Evolutionary conservation across 768 basidiomycete species (phyloP).

Genomic region (Termitomyces sp.): DNA sequence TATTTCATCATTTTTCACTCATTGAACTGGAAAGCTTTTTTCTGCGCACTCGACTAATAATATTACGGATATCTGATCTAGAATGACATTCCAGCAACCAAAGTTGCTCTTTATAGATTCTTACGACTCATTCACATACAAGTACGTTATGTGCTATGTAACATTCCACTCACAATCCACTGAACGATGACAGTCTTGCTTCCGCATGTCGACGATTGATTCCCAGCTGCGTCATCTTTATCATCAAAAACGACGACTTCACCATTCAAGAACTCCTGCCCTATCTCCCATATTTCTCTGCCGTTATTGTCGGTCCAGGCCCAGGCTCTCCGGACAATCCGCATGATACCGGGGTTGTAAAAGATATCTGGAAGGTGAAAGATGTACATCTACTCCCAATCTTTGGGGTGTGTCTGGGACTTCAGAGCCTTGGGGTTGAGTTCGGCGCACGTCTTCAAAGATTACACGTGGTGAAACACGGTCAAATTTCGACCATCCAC

Average conservation of each 20-base stretch:
- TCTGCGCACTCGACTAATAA: not conserved
- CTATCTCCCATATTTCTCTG: constrained; percentile 57
- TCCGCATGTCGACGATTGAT: constrained; percentile 61
- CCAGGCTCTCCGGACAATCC: constrained; percentile 69
- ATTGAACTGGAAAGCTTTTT: not conserved
- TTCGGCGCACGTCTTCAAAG: constrained; percentile 58
- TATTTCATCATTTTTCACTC: not conserved
- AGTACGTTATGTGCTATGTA: constrained; percentile 40
- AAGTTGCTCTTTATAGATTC: constrained; percentile 74
- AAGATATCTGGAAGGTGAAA: constrained; percentile 62
- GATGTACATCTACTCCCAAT: constrained; percentile 54
- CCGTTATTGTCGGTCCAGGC: constrained; percentile 72
- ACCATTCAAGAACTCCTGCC: constrained; percentile 44
- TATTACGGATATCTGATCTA: not conserved
- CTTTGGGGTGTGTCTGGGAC: constrained; percentile 81
- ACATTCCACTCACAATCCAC: not conserved
- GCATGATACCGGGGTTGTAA: constrained; percentile 64
- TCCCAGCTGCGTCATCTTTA: constrained; percentile 55
- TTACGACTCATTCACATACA: constrained; percentile 87
- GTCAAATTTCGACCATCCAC: constrained; percentile 61
- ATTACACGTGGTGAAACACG: constrained; percentile 70
- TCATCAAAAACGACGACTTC: constrained; percentile 70
- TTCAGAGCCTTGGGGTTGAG: constrained; percentile 70
- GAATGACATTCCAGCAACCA: constrained; percentile 35
- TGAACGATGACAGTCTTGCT: constrained; percentile 49